Evolutionary conservation across 2,329 filamentous ascomycete species (phyloP).

Genomic region (Sclerotinia nivalis): DNA sequence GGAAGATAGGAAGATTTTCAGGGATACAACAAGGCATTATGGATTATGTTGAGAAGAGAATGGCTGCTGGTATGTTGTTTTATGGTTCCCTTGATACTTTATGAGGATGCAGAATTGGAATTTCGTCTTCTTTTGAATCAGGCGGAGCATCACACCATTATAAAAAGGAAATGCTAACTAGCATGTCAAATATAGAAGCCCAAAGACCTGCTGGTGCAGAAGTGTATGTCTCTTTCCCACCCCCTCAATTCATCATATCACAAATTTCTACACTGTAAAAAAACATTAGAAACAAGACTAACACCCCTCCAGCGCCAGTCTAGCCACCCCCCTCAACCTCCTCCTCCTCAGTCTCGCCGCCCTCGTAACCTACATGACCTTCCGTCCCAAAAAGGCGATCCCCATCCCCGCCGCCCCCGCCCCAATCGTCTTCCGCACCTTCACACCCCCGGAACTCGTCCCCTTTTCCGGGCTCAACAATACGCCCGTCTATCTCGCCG

Average conservation of each 20-base stretch:
- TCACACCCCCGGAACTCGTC: slow-evolving; percentile 58
- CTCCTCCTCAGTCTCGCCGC: slow-evolving; percentile 57
- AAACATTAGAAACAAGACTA: not conserved
- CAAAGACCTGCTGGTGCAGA: slow-evolving; percentile 32
- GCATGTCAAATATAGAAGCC: slow-evolving; percentile 37
- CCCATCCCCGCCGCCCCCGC: slow-evolving; percentile 41
- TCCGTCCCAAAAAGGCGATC: slow-evolving; percentile 47
- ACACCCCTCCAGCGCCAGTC: slow-evolving; percentile 28
- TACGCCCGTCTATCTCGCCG: slow-evolving; percentile 82
- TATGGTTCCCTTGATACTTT: not conserved
- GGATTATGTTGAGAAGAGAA: slow-evolving; percentile 43
- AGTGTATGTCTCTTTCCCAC: slow-evolving; percentile 36
- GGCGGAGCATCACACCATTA: not conserved
- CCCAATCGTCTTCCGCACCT: slow-evolving; percentile 49
- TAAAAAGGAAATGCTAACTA: slow-evolving; percentile 11
- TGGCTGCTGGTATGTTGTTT: slow-evolving; percentile 36
- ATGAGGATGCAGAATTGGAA: not conserved
- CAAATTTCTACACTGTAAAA: slow-evolving; percentile 8
- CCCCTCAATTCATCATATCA: not conserved
- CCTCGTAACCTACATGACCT: slow-evolving; percentile 59
- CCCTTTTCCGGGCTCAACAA: slow-evolving; percentile 78
- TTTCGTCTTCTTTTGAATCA: not conserved
- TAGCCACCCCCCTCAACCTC: slow-evolving; percentile 60
- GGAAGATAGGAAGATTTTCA: not conserved
- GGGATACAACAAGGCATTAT: slow-evolving; percentile 25